phyloP scores from a whole-genome alignment of 2,329 filamentous ascomycete species.

The Fusarium duplospermum region DNA sequence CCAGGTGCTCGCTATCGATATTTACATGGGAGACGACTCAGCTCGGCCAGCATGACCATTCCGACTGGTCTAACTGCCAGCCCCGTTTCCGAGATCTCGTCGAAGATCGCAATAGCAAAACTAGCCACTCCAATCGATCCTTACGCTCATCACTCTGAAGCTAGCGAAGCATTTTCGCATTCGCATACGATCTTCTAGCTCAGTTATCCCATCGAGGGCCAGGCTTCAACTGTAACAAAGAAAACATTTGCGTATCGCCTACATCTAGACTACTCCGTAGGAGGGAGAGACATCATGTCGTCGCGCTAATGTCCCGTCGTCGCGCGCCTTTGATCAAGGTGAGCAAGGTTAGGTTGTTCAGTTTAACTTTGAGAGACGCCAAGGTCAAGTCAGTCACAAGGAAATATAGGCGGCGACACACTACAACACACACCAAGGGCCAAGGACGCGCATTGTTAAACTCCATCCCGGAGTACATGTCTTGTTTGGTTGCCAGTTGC shows the following conservation, averaged over 20 bases:
- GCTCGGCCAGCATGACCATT: background rate
- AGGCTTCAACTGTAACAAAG: no score
- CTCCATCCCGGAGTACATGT: background rate
- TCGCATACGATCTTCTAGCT: no score
- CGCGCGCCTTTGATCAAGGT: background rate
- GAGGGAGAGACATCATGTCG: background rate
- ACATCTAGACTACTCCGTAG: background rate
- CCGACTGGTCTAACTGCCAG: background rate
- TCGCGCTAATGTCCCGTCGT: background rate
- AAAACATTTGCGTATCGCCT: no score
- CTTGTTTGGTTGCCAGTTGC: background rate
- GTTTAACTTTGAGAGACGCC: background rate
- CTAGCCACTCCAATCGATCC: background rate
- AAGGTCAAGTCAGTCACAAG: background rate
- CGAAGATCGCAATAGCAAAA: background rate
- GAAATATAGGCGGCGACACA: no score
- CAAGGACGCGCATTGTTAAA: background rate
- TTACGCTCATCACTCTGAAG: background rate
- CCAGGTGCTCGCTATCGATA: background rate
- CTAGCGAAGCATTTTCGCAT: background rate
- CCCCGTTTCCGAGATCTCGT: background rate
- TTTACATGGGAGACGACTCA: background rate
- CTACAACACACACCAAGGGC: no score
- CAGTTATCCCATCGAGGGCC: no score
- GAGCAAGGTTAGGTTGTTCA: background rate